Percentiles rank a stretch among this genome's conserved stretches.
Conservation (phyloP, 2,329 filamentous ascomycete genomes). For the Xylaria sp. region DNA sequence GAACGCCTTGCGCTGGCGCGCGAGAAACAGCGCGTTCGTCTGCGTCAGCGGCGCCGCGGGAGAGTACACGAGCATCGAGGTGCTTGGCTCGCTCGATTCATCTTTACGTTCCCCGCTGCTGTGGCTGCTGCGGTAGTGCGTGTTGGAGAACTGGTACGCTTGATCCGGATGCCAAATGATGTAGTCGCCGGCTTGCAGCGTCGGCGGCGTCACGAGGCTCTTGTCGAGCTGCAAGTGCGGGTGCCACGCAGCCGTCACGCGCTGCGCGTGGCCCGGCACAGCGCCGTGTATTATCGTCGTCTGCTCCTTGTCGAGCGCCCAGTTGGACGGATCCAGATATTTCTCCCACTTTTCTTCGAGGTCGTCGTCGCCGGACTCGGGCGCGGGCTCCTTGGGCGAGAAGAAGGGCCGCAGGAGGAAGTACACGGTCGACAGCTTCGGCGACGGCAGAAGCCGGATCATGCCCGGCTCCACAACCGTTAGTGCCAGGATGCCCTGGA, state of each 20-base stretch:
- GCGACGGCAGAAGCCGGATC: conserved; percentile 60
- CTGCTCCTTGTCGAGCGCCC: conserved; percentile 59
- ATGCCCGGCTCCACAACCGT: conserved; percentile 62
- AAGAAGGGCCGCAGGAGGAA: conserved; percentile 65
- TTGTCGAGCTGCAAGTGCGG: conserved; percentile 65
- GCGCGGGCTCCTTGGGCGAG: conserved; percentile 57
- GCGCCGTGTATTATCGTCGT: conserved; percentile 68
- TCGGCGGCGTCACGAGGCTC: conserved; percentile 66
- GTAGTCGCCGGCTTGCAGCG: conserved; percentile 66
- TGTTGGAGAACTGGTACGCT: conserved; percentile 62
- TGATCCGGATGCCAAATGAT: conserved; percentile 69
- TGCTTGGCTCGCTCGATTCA: conserved; percentile 34
- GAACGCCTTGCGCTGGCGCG: conserved; percentile 68
- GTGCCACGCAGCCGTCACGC: conserved; percentile 68
- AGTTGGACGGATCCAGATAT: conserved; percentile 59
- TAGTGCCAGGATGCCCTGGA: conserved; percentile 66
- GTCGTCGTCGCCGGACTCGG: conserved; percentile 47
- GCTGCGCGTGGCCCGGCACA: conserved; percentile 67
- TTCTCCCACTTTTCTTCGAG: conserved; percentile 57
- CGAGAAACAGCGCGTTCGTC: conserved; percentile 67
- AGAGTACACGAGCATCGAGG: conserved; percentile 65
- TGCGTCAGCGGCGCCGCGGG: conserved; percentile 67
- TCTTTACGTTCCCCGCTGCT: conserved; percentile 26
- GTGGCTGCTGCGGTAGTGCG: conserved; percentile 48
- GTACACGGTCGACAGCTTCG: conserved; percentile 61